Evolutionary conservation across 352 stramenopile species (phyloP), one percentile per base, ranked within the genome.

Genomic region (Phytopythium chamaehyphon): DNA sequence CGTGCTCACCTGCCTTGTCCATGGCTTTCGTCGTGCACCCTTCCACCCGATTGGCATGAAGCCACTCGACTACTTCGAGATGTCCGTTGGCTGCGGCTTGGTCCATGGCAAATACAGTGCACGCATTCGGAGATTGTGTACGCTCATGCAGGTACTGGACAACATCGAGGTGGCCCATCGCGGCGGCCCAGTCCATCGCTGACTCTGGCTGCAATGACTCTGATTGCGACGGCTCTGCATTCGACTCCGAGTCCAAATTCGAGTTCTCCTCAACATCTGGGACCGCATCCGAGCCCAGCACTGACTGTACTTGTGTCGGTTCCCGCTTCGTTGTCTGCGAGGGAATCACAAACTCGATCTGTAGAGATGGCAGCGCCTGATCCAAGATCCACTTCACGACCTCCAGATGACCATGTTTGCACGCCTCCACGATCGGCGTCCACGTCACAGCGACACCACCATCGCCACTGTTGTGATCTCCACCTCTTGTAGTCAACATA

Each of bases 1-100:
- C 64, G 31, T 68, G 52, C 3, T 67, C 54, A 6, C 64, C 64
- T 18, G 67, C 70, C 7, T 56, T 35, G 23, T 77, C 54, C 64
- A 81, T 73, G 33, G 58, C 57, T 11, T 46, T 33, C 19, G 23
- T 49, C 14, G 51, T 54, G 47, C 57, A 64, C 10, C 57, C 59
- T 48, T 66, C 59, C 8, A 19, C 10, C 2, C 59, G 59, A 12
- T 62, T 10, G 7, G n/a, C 24, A 16, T 59, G 49, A 0, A 69
- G 57, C 55, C 51, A 65, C 24, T 51, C 21, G 16, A 62, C 56
- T 1, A 69, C 45, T 24, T 24, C 50, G 14, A 62, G 33, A n/a
- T 57, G 47, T 40, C 61, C 56, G 21, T 69, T 55, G 14, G 47
- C 45, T 5, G 57, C 57, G 6, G 61, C 61, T 22, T 57, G 48